Percentiles rank a stretch among this genome's conserved stretches.
These are phyloP conservation scores for Nakaseomyces bracarensis DNA, from an alignment of 1,139 yeast genomes.

Conservation along the genomic window DNA sequence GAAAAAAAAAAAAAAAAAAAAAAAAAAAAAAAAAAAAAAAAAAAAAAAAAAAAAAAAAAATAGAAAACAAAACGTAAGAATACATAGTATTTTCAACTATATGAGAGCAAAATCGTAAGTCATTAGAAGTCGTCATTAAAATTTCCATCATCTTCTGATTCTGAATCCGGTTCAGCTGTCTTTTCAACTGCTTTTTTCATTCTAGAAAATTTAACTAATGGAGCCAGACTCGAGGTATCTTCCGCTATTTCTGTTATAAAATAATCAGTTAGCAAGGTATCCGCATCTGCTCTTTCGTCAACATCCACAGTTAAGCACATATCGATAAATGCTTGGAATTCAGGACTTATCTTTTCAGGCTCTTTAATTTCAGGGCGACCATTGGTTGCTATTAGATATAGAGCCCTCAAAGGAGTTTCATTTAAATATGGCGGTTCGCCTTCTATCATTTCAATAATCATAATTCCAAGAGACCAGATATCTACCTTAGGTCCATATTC, in stretches of 20 bases:
- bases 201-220: constrained; percentile 80
- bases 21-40: too few species aligned
- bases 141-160: not conserved
- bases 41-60: too few species aligned
- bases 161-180: not conserved
- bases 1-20: too few species aligned
- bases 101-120: not conserved
- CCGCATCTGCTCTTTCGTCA: constrained; percentile 75
- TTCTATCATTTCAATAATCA: constrained; percentile 97
- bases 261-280: constrained; percentile 60
- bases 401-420: constrained; percentile 84
- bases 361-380: constrained; percentile 93
- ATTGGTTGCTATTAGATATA: constrained; percentile 87
- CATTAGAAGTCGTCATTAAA: not conserved
- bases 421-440: constrained; percentile 97
- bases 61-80: too few species aligned
- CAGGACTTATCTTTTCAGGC: constrained; percentile 67
- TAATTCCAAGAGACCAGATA: constrained; percentile 94
- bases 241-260: constrained; percentile 64
- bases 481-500: constrained; percentile 97
- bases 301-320: constrained; percentile 82
- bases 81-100: not conserved
- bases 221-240: constrained; percentile 66
- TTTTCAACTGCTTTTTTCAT: constrained; percentile 59
- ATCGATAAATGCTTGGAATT: constrained; percentile 59